Base-by-base conservation (phyloP, 257 asterid species). In the Petrea volubilis region DNA sequence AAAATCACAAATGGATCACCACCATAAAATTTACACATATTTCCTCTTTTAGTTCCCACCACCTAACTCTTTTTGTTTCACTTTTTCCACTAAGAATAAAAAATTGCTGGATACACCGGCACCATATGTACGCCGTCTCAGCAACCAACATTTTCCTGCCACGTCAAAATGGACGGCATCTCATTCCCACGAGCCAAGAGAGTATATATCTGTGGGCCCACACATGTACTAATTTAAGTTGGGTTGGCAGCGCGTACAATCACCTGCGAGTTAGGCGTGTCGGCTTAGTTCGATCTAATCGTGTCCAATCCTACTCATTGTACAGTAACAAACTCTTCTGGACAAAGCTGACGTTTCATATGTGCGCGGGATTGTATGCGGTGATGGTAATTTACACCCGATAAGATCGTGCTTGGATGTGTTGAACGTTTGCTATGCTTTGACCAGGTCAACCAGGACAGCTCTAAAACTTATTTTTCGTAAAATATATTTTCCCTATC, bases 181-280 rank as follows among this genome's bases (percentile, higher is more conserved):
- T 13, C 18, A 31, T 17, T 2, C 36, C 9, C 27, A 41, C 41
- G 52, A 28, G 60, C 41, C 41, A 7, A 17, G 1, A 38, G 12
- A 50, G 33, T 46, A 38, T 38, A 38, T 5, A 38, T 38, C 28
- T 46, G 51, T 29, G 68, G 77, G 34, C 77, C 63, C 70, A 49
- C 56, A 4, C 38, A 14, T 13, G 9, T 41, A 23, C 11, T 44
- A 24, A 31, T 8, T 31, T 59, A 34, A 20, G 49, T 5, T 41
- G 49, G 28, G 15, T 5, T 29, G 12, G n/a, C 21, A 1, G 68
- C 55, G 51, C 67, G 67, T 53, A 18, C 17, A 29, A 4, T 40
- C 66, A 63, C 64, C 8, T 28, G 20, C 66, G 7, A 11, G 47
- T 12, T n/a, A 63, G 13, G 40, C 49, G 58, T 52, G 58, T 62